Conservation (phyloP, 2,329 filamentous ascomycete species). For the Trichoderma sp. region DNA sequence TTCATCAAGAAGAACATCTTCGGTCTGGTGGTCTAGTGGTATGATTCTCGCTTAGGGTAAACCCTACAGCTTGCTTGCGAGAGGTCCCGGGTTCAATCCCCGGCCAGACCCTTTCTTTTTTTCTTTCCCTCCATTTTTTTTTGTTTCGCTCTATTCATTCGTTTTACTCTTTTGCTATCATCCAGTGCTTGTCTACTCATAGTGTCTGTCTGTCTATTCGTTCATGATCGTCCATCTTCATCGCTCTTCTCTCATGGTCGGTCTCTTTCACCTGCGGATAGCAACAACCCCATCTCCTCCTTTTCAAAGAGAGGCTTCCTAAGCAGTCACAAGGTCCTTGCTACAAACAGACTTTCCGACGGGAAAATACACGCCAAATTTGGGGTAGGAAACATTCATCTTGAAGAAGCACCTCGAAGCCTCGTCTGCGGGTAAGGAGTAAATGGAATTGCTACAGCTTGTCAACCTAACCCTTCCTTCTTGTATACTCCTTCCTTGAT, state of each 20-base stretch:
- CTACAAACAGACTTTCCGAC: not conserved
- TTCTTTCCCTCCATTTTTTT: not conserved
- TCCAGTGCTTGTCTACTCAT: not conserved
- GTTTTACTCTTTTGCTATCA: not conserved
- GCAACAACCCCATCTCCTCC: no score
- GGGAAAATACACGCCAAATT: not conserved
- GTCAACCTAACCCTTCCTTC: not conserved
- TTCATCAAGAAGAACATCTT: not conserved
- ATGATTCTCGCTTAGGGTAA: constrained; percentile 22
- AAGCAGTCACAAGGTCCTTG: not conserved
- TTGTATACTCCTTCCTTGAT: not conserved
- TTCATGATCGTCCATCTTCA: not conserved
- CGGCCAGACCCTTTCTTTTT: constrained; percentile 41
- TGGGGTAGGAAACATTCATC: not conserved
- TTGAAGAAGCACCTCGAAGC: not conserved
- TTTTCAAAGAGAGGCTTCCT: not conserved
- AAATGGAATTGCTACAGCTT: not conserved
- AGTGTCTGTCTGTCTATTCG: not conserved
- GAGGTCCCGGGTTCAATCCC: constrained; percentile 51
- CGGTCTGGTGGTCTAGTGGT: constrained; percentile 17
- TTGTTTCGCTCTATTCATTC: not conserved
- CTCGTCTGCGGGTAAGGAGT: not conserved
- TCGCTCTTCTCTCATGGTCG: not conserved
- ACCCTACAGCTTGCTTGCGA: constrained; percentile 34
- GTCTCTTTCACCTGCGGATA: no score